phyloP scores from a whole-genome alignment of 305 asterid species.

The Euphrasia arctica region DNA sequence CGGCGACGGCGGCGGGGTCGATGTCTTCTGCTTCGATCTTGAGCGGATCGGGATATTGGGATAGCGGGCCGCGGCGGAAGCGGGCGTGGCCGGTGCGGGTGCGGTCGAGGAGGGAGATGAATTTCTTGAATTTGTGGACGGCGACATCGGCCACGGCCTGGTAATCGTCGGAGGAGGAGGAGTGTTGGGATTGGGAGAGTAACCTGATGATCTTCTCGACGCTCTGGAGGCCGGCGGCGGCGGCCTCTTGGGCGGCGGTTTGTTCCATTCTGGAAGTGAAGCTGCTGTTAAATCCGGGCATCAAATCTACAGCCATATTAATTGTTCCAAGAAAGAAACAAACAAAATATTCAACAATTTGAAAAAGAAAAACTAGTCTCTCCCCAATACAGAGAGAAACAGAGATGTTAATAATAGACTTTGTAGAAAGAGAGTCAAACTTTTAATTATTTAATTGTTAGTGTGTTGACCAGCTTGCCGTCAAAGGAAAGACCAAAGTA shows the following conservation, averaged over 20 bases:
- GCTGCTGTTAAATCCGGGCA: conserved; percentile 29
- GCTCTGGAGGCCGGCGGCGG: conserved; percentile 58
- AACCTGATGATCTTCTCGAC: conserved; percentile 58
- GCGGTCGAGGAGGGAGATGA: conserved; percentile 57
- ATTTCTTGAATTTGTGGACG: conserved; percentile 49
- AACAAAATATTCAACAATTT: too few relatives aligned
- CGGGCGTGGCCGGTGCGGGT: conserved; percentile 68
- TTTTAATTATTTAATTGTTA: conserved; percentile 29
- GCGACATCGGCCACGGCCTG: conserved; percentile 52
- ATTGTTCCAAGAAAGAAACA: too few relatives aligned
- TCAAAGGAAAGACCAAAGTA: conserved; percentile 43
- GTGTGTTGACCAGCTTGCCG: conserved; percentile 21
- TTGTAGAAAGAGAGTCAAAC: conserved; percentile 51
- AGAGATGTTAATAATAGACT: conserved; percentile 2
- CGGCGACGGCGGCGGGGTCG: conserved; percentile 21
- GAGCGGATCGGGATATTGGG: conserved; percentile 11
- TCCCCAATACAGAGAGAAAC: background rate
- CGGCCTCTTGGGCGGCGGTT: conserved; percentile 63
- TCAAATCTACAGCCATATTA: conserved; percentile 47
- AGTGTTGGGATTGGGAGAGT: conserved; percentile 31
- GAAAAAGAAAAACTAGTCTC: background rate
- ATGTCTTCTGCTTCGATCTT: conserved; percentile 32
- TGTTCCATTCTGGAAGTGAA: conserved; percentile 40
- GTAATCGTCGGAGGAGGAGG: conserved; percentile 28
- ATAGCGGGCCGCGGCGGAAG: conserved; percentile 59